A percentile compares a stretch with the other conserved stretches of the same genome.
These are phyloP conservation scores for Boletus holoroseus DNA, from an alignment of 1,284 basidiomycete genomes.

Conservation along the genomic window DNA sequence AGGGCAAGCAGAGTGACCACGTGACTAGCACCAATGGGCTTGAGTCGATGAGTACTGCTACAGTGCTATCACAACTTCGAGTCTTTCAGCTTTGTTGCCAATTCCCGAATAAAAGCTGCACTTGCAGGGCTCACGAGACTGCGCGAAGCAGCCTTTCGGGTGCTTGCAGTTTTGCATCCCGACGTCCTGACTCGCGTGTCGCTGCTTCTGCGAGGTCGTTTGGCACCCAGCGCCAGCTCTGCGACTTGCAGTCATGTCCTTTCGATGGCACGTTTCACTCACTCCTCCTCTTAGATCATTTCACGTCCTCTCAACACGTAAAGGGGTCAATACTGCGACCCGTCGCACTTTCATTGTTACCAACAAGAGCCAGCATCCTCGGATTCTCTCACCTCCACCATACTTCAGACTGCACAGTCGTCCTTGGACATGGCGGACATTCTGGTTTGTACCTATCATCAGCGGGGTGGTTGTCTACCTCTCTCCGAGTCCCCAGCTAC, in stretches of 20 bases:
- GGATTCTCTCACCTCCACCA: constrained; percentile 8
- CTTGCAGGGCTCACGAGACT: neutral
- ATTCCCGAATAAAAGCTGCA: neutral
- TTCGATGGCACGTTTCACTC: constrained; percentile 10
- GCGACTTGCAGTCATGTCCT: constrained; percentile 16
- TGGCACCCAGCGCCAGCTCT: neutral
- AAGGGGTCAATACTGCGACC: neutral
- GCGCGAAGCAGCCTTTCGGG: neutral
- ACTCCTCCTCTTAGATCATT: constrained; percentile 4
- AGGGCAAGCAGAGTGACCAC: neutral
- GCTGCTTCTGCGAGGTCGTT: neutral
- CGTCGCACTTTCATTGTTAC: constrained; percentile 10
- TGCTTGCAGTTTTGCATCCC: constrained; percentile 4
- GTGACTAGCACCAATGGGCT: neutral
- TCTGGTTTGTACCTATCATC: constrained; percentile 54
- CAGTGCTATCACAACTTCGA: neutral
- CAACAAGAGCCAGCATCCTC: constrained; percentile 2
- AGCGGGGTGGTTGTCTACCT: constrained; percentile 51
- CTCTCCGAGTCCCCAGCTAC: constrained; percentile 37
- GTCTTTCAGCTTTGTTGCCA: neutral
- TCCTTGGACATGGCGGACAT: constrained; percentile 32
- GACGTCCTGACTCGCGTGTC: neutral
- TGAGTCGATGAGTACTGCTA: neutral
- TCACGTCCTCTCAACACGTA: neutral
- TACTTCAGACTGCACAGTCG: constrained; percentile 23